Percentiles rank a stretch among this genome's conserved stretches.
Evolutionary conservation across 23 red algal genomes (phyloP).

Genomic region (Gracilaria caudata): DNA sequence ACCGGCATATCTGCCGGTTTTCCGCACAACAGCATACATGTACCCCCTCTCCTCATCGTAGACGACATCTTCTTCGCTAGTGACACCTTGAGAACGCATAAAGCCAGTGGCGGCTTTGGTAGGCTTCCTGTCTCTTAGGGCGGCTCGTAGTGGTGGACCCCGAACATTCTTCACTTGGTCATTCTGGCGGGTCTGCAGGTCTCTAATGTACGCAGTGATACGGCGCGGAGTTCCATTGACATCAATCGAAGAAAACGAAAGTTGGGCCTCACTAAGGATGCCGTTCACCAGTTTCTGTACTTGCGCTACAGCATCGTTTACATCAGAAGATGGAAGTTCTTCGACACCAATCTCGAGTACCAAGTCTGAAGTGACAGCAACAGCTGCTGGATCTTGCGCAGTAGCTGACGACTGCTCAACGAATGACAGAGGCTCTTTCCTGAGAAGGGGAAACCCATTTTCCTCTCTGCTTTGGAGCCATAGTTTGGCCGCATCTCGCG

Average conservation of each 20-base stretch:
- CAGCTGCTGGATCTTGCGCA: background rate
- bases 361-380: slow-evolving; percentile 42
- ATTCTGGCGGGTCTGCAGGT: slow-evolving; percentile 60
- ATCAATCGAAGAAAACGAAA: slow-evolving; percentile 47
- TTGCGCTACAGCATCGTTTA: slow-evolving; percentile 69
- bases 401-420: background rate
- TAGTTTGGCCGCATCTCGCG: slow-evolving; percentile 85
- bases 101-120: slow-evolving; percentile 86
- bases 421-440: background rate
- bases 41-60: slow-evolving; percentile 77
- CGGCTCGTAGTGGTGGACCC: slow-evolving; percentile 79
- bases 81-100: slow-evolving; percentile 74
- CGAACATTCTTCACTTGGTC: slow-evolving; percentile 60
- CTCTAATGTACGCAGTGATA: slow-evolving; percentile 60
- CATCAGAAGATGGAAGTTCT: slow-evolving; percentile 87
- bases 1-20: slow-evolving; percentile 46
- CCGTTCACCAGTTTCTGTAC: slow-evolving; percentile 57
- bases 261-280: slow-evolving; percentile 47
- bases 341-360: slow-evolving; percentile 94
- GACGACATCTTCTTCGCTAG: slow-evolving; percentile 30
- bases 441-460: slow-evolving; percentile 81
- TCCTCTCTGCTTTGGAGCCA: slow-evolving; percentile 90
- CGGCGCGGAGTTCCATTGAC: slow-evolving; percentile 87
- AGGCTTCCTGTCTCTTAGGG: slow-evolving; percentile 80
- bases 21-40: slow-evolving; percentile 73